Evolutionary conservation across 352 stramenopile species (phyloP).

Genomic region (Globisporangium perplexum): DNA sequence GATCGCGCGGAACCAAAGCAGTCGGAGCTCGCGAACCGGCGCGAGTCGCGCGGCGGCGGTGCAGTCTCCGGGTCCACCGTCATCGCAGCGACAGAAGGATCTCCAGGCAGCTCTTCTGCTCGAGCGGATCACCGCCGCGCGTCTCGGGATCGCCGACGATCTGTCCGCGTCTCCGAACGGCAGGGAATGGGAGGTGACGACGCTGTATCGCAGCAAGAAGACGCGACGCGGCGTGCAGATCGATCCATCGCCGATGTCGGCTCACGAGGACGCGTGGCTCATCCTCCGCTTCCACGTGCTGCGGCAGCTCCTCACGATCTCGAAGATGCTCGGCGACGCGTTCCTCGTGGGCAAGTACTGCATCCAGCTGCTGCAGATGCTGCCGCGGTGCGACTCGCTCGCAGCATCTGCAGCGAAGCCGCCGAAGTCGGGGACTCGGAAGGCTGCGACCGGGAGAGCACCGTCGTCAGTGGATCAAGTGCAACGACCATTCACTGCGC

Average conservation of each 20-base stretch:
- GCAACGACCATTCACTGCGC: slow-evolving; percentile 23
- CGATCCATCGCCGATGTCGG: slow-evolving; percentile 1
- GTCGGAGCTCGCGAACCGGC: slow-evolving; percentile 10
- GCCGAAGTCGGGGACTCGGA: background rate
- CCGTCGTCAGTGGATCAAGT: slow-evolving; percentile 22
- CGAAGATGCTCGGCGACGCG: slow-evolving; percentile 48
- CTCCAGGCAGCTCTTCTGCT: slow-evolving; percentile 56
- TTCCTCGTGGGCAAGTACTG: slow-evolving; percentile 49
- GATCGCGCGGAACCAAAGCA: slow-evolving; percentile 24
- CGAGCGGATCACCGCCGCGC: slow-evolving; percentile 39
- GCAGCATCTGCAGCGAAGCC: background rate
- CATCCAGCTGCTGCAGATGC: slow-evolving; percentile 57
- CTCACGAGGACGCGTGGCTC: slow-evolving; percentile 52
- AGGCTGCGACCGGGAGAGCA: background rate
- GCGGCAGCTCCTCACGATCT: slow-evolving; percentile 60
- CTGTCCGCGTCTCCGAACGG: background rate
- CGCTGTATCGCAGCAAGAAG: slow-evolving; percentile 24
- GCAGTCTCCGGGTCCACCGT: slow-evolving; percentile 10
- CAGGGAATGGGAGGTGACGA: slow-evolving; percentile 43
- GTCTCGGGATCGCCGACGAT: slow-evolving; percentile 35
- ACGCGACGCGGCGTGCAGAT: slow-evolving; percentile 5
- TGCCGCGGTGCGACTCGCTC: slow-evolving; percentile 57
- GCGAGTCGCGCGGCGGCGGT: background rate
- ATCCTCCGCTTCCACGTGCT: slow-evolving; percentile 72
- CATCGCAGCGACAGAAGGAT: slow-evolving; percentile 30